These are phyloP conservation scores for Coemansia sp. DNA, from an alignment of 371 early-diverging fungal genomes.

Conservation along the genomic window DNA sequence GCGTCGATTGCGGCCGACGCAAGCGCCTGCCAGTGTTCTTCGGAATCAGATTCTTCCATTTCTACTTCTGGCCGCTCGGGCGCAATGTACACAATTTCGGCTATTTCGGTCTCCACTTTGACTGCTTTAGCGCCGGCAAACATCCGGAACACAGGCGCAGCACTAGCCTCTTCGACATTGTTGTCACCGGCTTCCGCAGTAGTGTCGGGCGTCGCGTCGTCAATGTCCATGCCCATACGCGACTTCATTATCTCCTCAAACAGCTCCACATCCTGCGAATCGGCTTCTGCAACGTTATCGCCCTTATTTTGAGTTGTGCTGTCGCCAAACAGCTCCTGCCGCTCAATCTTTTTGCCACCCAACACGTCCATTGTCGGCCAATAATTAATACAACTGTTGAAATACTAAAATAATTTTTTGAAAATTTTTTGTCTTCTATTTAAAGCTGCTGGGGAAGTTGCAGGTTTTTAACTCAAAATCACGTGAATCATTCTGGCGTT, in stretches of 20 bases:
- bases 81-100: constrained; percentile 13
- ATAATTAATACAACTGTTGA: background rate
- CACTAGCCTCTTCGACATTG: background rate
- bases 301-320: background rate
- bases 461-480: constrained; percentile 4
- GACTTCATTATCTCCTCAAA: constrained; percentile 43
- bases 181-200: background rate
- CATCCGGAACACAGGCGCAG: constrained; percentile 28
- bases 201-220: background rate
- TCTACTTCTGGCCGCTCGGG: constrained; percentile 29
- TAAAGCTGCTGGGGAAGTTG: background rate
- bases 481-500: constrained; percentile 15
- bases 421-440: background rate
- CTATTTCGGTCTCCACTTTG: constrained; percentile 27
- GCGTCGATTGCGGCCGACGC: constrained; percentile 34
- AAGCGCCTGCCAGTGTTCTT: constrained; percentile 42
- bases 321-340: constrained; percentile 20
- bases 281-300: background rate
- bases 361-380: constrained; percentile 5
- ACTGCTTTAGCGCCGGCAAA: constrained; percentile 40
- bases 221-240: constrained; percentile 8
- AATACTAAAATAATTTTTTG: background rate
- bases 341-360: constrained; percentile 20
- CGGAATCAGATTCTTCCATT: constrained; percentile 41
- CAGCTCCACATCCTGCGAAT: constrained; percentile 33